Evolutionary conservation across 805 yeast genomes (phyloP), one percentile per base, ranked within the genome.

Genomic region (Myxozyma neotropica): DNA sequence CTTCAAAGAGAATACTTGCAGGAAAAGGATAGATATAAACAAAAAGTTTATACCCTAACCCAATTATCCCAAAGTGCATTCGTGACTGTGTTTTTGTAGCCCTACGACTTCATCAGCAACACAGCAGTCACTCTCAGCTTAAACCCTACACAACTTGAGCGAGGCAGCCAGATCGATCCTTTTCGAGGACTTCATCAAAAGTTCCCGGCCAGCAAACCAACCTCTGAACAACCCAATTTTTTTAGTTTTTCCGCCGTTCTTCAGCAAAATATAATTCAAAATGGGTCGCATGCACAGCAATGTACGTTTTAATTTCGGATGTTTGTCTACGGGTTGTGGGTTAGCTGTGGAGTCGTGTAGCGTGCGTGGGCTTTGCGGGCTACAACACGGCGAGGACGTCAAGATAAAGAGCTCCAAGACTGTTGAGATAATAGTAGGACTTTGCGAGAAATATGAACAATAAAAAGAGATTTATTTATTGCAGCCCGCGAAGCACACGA

Each of bases 261-360:
- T 36, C 29, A 15, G 13, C n/a, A 36, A 29, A 43, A 19, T 53
- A 46, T 78, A 75, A 88, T 39, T 55, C 68, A 66, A 83, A 79
- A 93, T 93, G 99, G 99, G 96, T 92, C 96, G 99, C 84, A 86
- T 93, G 92, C 98, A 93, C 90, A 88, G 96, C 83, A 82, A 88
- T 42, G 80, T 62, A 33, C 21, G 66, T 59, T 15, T 46, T 44
- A 3, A 24, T n/a, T 29, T 35, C 27, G 43, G 10, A 10, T 29
- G 6, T 44, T 4, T 15, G 1, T 12, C 2, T 19, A 8, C 15
- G 44, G 19, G 43, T 24, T 21, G 53, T n/a, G n/a, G 50, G 21
- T 27, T 17, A n/a, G n/a, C 24, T 26, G 53, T 26, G 42, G 44
- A 7, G 33, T 29, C 33, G 33, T 29, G 33, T 29, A n/a, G 33